These are phyloP conservation scores for Clarireedia paspali DNA, from an alignment of 2,329 filamentous ascomycete species.

Conservation along the genomic window DNA sequence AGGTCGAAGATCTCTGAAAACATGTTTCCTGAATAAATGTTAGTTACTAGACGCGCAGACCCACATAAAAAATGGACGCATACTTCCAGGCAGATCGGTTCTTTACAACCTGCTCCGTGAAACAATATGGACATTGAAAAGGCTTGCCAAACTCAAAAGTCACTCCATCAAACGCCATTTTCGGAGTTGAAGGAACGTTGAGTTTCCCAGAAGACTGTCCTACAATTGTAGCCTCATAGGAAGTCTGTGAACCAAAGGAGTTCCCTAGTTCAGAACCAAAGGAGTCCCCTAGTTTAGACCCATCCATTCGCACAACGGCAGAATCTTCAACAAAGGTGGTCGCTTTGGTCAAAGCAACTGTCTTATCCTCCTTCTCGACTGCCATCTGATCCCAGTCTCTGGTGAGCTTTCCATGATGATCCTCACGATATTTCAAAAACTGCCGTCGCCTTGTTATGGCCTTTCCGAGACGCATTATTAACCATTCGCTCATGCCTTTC, in stretches of 20 bases:
- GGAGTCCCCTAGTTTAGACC: slow-evolving; percentile 8
- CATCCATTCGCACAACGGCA: background rate
- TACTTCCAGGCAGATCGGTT: slow-evolving; percentile 20
- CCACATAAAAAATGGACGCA: background rate
- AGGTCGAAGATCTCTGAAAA: slow-evolving; percentile 30
- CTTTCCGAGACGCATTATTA: slow-evolving; percentile 25
- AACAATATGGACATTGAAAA: slow-evolving; percentile 22
- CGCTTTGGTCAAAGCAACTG: slow-evolving; percentile 19
- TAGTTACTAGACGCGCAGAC: background rate
- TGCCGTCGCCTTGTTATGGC: slow-evolving; percentile 28
- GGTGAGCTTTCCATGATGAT: slow-evolving; percentile 22
- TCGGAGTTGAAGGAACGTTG: slow-evolving; percentile 16
- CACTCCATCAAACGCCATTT: slow-evolving; percentile 17
- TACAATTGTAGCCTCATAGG: slow-evolving; percentile 18
- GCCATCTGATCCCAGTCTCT: slow-evolving; percentile 12
- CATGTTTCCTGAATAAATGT: slow-evolving; percentile 19
- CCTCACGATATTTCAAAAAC: slow-evolving; percentile 26
- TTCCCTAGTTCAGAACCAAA: slow-evolving; percentile 10
- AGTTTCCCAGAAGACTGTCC: slow-evolving; percentile 11
- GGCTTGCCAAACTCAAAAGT: slow-evolving; percentile 19
- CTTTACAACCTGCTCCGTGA: slow-evolving; percentile 17
- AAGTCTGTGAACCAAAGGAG: slow-evolving; percentile 20
- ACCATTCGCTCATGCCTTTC: slow-evolving; percentile 14
- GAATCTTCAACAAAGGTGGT: slow-evolving; percentile 17
- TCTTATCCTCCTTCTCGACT: slow-evolving; percentile 2